Evolutionary conservation across 306 rosid species (phyloP).

Genomic region (Aeschynomene evenia): DNA sequence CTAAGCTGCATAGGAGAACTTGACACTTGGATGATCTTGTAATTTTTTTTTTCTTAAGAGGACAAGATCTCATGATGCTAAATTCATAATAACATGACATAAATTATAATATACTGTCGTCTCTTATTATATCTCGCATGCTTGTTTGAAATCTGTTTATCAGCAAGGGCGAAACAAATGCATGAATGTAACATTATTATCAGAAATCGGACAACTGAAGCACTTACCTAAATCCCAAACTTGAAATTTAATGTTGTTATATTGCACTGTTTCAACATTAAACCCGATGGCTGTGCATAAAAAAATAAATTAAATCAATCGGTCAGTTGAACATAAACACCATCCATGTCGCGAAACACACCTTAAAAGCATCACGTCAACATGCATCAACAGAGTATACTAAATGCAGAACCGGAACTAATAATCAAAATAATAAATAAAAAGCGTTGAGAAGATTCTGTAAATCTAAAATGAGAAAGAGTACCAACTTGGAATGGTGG

Average conservation of each 20-base stretch:
- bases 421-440: too few species aligned
- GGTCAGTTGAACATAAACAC: background rate
- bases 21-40: background rate
- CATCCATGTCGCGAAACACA: too few species aligned
- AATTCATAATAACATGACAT: background rate
- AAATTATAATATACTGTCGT: too few species aligned
- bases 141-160: background rate
- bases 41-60: too few species aligned
- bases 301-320: slow-evolving; percentile 24
- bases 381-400: background rate
- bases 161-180: background rate
- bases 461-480: slow-evolving; percentile 41
- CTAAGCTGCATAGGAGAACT: background rate
- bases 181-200: background rate
- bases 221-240: slow-evolving; percentile 97
- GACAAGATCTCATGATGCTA: background rate
- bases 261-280: slow-evolving; percentile 97
- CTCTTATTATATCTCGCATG: too few species aligned
- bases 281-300: slow-evolving; percentile 87
- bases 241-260: slow-evolving; percentile 96
- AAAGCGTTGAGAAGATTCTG: background rate
- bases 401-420: background rate
- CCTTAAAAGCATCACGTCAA: background rate
- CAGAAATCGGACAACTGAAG: background rate
- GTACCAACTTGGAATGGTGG: slow-evolving; percentile 97